Evolutionary conservation across 345 rosid species (phyloP).

Genomic region (Laguncularia racemosa): DNA sequence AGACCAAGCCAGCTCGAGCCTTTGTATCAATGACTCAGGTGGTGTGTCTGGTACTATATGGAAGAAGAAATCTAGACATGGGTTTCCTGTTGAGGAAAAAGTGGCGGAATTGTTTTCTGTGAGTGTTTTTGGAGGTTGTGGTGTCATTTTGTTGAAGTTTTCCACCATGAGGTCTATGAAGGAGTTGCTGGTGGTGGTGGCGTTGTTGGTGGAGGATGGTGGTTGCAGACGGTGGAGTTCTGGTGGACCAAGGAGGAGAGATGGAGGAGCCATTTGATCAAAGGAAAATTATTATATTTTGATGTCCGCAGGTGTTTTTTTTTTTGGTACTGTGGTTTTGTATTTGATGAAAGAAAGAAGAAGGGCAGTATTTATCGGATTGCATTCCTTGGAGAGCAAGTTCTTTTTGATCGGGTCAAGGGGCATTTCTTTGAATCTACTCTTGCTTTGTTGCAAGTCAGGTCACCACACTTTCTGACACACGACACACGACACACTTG

Average conservation of each 20-base stretch:
- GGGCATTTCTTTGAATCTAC: too few relatives aligned
- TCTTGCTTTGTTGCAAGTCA: too few relatives aligned
- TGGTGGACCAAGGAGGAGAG: slow-evolving; percentile 35
- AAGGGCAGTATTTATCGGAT: too few relatives aligned
- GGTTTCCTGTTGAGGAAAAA: slow-evolving; percentile 31
- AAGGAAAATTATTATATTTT: too few relatives aligned
- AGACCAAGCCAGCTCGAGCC: slow-evolving; percentile 35
- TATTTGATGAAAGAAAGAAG: too few relatives aligned
- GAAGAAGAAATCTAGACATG: slow-evolving; percentile 59
- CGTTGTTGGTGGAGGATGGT: neutral
- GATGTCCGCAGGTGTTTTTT: too few relatives aligned
- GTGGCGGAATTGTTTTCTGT: slow-evolving; percentile 42
- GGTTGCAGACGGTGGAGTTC: slow-evolving; percentile 17
- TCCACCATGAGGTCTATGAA: slow-evolving; percentile 34
- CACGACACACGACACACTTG: too few relatives aligned
- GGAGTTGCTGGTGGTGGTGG: slow-evolving; percentile 5
- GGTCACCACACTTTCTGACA: too few relatives aligned
- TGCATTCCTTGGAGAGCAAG: too few relatives aligned
- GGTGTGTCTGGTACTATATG: slow-evolving; percentile 50
- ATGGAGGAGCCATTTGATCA: slow-evolving; percentile 6
- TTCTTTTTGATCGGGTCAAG: too few relatives aligned
- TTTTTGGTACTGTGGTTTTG: too few relatives aligned
- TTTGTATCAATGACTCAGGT: slow-evolving; percentile 11
- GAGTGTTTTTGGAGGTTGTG: slow-evolving; percentile 23
- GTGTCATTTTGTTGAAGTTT: slow-evolving; percentile 23